These are phyloP conservation scores for Chernovozyma sophiae-reginae DNA, from an alignment of 1,139 yeast genomes.

Conservation along the genomic window DNA sequence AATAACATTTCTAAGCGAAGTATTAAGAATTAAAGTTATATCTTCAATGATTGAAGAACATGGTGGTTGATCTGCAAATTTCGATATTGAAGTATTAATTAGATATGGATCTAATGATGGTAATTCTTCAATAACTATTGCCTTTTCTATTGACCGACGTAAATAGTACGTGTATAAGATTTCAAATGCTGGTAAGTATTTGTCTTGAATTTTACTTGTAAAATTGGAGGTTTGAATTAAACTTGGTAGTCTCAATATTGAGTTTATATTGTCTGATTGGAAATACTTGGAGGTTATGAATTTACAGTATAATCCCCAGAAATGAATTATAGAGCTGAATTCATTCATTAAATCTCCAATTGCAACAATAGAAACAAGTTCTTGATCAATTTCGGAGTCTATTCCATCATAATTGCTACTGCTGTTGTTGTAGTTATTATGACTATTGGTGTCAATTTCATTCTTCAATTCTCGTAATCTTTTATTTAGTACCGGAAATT, in stretches of 20 bases:
- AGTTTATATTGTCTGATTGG: conserved; percentile 4
- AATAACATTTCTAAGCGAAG: conserved; percentile 54
- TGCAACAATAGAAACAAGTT: conserved; percentile 36
- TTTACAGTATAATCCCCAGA: conserved; percentile 82
- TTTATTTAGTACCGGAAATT: conserved; percentile 46
- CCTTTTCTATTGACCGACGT: conserved; percentile 76
- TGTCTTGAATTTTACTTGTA: conserved; percentile 50
- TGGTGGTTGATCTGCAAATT: conserved; percentile 53
- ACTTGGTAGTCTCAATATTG: conserved; percentile 35
- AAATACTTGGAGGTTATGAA: conserved; percentile 69
- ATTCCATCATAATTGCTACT: conserved; percentile 16
- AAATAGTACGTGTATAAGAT: conserved; percentile 61
- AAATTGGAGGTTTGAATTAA: conserved; percentile 61
- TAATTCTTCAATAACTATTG: conserved; percentile 73
- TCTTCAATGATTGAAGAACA: conserved; percentile 88
- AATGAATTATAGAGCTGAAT: conserved; percentile 68
- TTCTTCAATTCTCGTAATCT: conserved; percentile 15
- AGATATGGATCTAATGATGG: conserved; percentile 45
- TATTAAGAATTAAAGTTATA: conserved; percentile 66
- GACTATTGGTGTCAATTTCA: conserved; percentile 11
- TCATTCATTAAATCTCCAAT: conserved; percentile 63
- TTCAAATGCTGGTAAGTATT: conserved; percentile 61
- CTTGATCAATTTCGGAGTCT: conserved; percentile 22
- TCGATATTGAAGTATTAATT: conserved; percentile 9
- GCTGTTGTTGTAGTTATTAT: conserved; percentile 3